phyloP scores from a whole-genome alignment of 2,329 filamentous ascomycete genomes.

The Ophiobolus disseminans region DNA sequence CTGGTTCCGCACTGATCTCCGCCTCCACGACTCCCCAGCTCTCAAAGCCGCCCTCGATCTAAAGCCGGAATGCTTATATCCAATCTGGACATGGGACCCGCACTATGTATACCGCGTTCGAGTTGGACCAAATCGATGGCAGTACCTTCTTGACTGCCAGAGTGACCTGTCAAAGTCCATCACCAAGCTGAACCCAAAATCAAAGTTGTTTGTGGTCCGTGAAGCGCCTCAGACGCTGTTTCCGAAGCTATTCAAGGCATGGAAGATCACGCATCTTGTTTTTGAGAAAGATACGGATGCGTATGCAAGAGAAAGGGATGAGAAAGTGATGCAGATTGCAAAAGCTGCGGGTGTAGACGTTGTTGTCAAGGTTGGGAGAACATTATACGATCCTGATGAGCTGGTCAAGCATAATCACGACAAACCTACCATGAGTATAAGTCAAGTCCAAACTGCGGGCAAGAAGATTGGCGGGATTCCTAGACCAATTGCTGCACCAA shows the following conservation, averaged over 20 bases:
- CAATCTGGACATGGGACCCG: conserved; percentile 81
- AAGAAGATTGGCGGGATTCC: conserved; percentile 68
- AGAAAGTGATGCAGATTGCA: conserved; percentile 64
- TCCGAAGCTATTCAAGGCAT: conserved; percentile 74
- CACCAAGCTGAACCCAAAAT: conserved; percentile 71
- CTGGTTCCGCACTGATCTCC: conserved; percentile 80
- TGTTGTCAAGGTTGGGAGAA: conserved; percentile 69
- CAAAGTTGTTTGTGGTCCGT: conserved; percentile 74
- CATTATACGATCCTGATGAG: conserved; percentile 76
- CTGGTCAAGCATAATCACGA: conserved; percentile 70
- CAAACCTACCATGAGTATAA: conserved; percentile 77
- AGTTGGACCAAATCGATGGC: conserved; percentile 76
- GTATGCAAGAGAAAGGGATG: conserved; percentile 71
- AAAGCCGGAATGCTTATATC: conserved; percentile 72
- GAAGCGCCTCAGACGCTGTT: conserved; percentile 75
- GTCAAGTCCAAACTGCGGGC: conserved; percentile 67
- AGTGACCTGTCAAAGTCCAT: conserved; percentile 72
- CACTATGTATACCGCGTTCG: conserved; percentile 78
- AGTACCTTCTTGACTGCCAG: conserved; percentile 76
- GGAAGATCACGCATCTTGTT: conserved; percentile 77
- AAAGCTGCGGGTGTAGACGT: conserved; percentile 71
- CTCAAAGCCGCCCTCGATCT: conserved; percentile 74
- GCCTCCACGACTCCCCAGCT: conserved; percentile 78
- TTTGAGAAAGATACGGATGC: conserved; percentile 82
- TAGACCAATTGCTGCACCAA: conserved; percentile 67